A percentile compares a stretch with the other conserved stretches of the same genome.
Conservation (phyloP, 257 asterid species). For the Schizonepeta tenuifolia region DNA sequence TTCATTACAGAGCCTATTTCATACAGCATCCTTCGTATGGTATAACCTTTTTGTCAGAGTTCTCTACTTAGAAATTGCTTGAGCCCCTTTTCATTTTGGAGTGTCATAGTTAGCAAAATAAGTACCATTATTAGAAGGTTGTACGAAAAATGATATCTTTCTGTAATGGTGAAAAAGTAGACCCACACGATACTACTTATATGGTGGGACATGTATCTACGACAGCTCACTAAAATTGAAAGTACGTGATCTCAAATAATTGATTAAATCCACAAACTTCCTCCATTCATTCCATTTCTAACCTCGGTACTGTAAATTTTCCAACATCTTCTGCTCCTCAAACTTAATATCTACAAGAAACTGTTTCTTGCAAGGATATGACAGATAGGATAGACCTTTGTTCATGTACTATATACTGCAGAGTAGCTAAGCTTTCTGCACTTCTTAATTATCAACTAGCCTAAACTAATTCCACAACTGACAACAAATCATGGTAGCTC, state of each 20-base stretch:
- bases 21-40: too few species aligned
- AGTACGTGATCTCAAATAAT: constrained; percentile 2
- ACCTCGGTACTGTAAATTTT: not conserved
- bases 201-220: not conserved
- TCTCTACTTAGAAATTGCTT: too few species aligned
- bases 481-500: not conserved
- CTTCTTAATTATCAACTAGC: not conserved
- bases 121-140: too few species aligned
- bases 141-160: too few species aligned
- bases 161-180: too few species aligned
- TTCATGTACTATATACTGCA: not conserved
- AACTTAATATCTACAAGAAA: constrained; percentile 3
- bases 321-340: not conserved
- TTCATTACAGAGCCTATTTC: too few species aligned
- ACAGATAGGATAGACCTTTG: not conserved
- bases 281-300: constrained; percentile 1
- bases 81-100: too few species aligned
- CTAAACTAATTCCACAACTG: constrained; percentile 7
- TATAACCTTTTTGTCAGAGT: too few species aligned
- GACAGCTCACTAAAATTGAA: not conserved
- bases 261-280: not conserved
- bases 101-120: too few species aligned
- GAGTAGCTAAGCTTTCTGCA: not conserved
- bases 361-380: constrained; percentile 2
- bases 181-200: too few species aligned